phyloP scores from a whole-genome alignment of 2,329 filamentous ascomycete species.

The Diaporthe humulicola region DNA sequence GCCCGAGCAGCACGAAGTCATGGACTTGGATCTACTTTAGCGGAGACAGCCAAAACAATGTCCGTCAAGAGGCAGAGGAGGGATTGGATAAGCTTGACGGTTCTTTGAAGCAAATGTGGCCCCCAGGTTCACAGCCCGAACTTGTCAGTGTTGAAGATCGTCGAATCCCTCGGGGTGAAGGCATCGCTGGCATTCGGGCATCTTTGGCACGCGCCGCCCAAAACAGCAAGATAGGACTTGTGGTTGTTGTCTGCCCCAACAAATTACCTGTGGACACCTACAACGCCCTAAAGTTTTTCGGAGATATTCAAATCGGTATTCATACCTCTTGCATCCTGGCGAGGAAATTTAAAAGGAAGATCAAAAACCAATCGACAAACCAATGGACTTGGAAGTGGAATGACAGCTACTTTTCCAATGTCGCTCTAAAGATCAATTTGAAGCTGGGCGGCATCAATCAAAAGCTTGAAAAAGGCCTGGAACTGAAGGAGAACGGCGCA shows the following conservation, averaged over 20 bases:
- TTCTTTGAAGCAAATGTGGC: background rate
- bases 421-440: slow-evolving; percentile 84
- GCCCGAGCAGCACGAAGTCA: background rate
- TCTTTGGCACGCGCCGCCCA: background rate
- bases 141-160: background rate
- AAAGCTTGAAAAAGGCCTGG: slow-evolving; percentile 61
- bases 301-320: slow-evolving; percentile 76
- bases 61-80: background rate
- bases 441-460: slow-evolving; percentile 84
- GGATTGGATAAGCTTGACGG: background rate
- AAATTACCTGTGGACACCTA: slow-evolving; percentile 64
- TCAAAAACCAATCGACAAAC: slow-evolving; percentile 30
- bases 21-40: background rate
- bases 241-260: slow-evolving; percentile 61
- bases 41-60: background rate
- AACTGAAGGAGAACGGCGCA: slow-evolving; percentile 71
- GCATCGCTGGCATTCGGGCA: background rate
- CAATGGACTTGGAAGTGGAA: no score
- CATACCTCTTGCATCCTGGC: slow-evolving; percentile 75
- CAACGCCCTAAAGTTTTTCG: slow-evolving; percentile 74
- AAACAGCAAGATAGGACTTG: slow-evolving; percentile 65
- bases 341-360: slow-evolving; percentile 51
- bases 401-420: slow-evolving; percentile 73
- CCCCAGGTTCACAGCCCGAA: background rate
- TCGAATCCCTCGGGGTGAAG: no score